Percentiles rank a stretch among this genome's conserved stretches.
phyloP scores from a whole-genome alignment of 1,139 yeast genomes.

The Entelexis sorbosivorans region DNA sequence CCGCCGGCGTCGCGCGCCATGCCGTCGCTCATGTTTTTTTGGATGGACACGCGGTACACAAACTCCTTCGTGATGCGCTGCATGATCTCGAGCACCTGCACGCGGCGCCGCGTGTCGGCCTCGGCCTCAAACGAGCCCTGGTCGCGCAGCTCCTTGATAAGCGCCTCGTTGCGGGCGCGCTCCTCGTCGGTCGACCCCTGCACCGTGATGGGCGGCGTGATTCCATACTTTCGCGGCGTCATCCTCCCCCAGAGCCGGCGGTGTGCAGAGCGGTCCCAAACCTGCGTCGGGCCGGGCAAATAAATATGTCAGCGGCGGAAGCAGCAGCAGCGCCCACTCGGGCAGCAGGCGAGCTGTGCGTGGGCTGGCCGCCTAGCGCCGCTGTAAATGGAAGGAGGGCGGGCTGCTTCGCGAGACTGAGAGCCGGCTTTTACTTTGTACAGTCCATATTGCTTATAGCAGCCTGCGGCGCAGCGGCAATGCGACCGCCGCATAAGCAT shows the following conservation, averaged over 20 bases:
- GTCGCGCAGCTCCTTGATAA: slow-evolving; percentile 68
- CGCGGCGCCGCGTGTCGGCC: slow-evolving; percentile 64
- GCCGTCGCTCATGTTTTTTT: slow-evolving; percentile 88
- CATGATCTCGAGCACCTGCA: slow-evolving; percentile 54
- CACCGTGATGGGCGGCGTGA: slow-evolving; percentile 77
- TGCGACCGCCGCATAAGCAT: too few species aligned
- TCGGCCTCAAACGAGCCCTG: slow-evolving; percentile 87
- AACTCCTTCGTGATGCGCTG: slow-evolving; percentile 70
- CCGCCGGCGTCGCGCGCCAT: slow-evolving; percentile 98
- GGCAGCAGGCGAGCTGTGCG: too few species aligned
- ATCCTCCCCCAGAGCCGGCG: neutral
- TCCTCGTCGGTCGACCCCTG: slow-evolving; percentile 81
- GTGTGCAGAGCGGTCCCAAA: neutral
- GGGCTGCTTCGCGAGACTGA: too few species aligned
- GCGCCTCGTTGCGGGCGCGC: slow-evolving; percentile 55
- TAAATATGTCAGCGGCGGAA: neutral
- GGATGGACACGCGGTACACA: slow-evolving; percentile 67
- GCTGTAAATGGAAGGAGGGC: too few species aligned
- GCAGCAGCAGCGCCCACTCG: too few species aligned
- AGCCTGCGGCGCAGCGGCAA: too few species aligned
- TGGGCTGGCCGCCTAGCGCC: too few species aligned
- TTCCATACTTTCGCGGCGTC: slow-evolving; percentile 45
- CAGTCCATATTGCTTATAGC: too few species aligned
- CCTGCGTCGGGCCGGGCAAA: neutral
- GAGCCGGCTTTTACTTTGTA: too few species aligned